Evolutionary conservation across 2,329 filamentous ascomycete species (phyloP).

Genomic region (Pseudopithomyces maydicus): DNA sequence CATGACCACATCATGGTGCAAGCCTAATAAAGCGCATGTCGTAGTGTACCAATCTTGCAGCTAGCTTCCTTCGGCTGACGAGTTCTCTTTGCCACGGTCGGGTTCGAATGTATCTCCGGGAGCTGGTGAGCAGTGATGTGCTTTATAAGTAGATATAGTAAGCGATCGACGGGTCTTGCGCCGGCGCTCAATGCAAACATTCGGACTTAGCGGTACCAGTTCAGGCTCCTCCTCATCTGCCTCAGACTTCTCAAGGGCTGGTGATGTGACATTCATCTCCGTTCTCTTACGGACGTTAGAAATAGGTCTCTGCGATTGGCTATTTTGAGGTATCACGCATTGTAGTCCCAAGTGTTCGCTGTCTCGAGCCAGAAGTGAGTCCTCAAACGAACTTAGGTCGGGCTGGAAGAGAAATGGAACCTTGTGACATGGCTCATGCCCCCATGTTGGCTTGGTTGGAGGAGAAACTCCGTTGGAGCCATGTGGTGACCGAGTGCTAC

Average conservation of each 20-base stretch:
- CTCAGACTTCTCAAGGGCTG: background rate
- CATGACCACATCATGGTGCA: background rate
- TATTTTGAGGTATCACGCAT: background rate
- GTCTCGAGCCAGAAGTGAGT: background rate
- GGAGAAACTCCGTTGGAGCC: no score
- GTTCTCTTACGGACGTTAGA: background rate
- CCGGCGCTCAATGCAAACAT: slow-evolving; percentile 34
- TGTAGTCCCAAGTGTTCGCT: background rate
- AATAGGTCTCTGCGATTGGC: background rate
- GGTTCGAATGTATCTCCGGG: background rate
- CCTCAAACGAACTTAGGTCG: no score
- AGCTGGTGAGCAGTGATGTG: background rate
- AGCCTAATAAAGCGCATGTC: background rate
- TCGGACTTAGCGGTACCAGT: slow-evolving; percentile 31
- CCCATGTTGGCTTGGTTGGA: no score
- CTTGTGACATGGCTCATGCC: no score
- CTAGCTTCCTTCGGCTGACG: background rate
- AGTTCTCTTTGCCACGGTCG: background rate
- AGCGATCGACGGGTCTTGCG: background rate
- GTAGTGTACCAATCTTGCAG: background rate
- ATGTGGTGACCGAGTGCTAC: no score
- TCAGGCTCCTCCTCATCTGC: slow-evolving; percentile 17
- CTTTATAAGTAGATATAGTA: background rate
- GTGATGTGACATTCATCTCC: background rate
- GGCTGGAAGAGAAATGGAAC: no score